phyloP scores from a whole-genome alignment of 495 filamentous ascomycete species.

The Chaetomidium leptoderma region DNA sequence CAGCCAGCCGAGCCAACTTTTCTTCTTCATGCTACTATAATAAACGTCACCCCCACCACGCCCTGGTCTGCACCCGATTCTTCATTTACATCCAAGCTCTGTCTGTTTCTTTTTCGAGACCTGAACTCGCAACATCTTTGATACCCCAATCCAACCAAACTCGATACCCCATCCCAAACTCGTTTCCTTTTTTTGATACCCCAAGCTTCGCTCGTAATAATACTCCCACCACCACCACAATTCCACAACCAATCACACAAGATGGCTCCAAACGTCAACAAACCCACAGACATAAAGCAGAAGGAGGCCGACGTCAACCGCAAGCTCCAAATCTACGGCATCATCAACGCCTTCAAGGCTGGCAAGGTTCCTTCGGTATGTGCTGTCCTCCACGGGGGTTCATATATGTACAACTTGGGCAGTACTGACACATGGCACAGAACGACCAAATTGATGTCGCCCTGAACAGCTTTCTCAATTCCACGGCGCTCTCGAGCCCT shows the following conservation, averaged over 20 bases:
- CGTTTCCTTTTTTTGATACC: conserved; percentile 21
- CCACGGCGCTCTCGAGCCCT: conserved; percentile 61
- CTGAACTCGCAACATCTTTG: no score
- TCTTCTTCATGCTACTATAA: neutral
- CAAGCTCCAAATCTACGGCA: conserved; percentile 94
- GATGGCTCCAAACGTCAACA: conserved; percentile 53
- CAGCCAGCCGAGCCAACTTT: neutral
- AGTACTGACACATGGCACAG: conserved; percentile 37
- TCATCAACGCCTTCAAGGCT: conserved; percentile 77
- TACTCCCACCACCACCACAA: conserved; percentile 7
- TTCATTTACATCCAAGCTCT: neutral
- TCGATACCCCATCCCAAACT: conserved; percentile 19
- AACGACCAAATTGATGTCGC: conserved; percentile 97
- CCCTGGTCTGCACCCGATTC: neutral
- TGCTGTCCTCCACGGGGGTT: conserved; percentile 14
- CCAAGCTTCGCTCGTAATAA: conserved; percentile 13
- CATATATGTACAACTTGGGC: no score
- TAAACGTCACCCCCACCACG: conserved; percentile 11
- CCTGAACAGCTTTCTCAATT: conserved; percentile 74
- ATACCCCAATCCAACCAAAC: neutral
- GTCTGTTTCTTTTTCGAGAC: neutral
- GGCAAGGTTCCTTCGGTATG: conserved; percentile 90
- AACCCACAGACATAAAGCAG: conserved; percentile 58
- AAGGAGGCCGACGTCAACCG: conserved; percentile 71
- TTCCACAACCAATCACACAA: conserved; percentile 14